These are phyloP conservation scores for Apiosordaria backusii DNA, from an alignment of 495 filamentous ascomycete species.

Conservation along the genomic window DNA sequence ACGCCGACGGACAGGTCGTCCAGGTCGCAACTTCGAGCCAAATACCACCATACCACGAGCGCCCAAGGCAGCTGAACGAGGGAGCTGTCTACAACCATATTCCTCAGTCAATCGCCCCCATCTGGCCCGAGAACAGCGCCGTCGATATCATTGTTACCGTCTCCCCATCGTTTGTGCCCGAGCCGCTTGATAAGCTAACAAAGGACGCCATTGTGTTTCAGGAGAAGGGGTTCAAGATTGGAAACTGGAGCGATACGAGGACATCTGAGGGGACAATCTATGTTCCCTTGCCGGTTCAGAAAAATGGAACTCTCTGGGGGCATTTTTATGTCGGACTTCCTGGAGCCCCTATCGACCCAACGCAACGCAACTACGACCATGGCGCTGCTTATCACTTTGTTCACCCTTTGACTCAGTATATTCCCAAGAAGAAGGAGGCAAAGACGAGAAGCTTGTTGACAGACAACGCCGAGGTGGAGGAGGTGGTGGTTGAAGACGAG, in stretches of 20 bases:
- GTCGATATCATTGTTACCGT: conserved; percentile 86
- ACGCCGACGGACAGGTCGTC: conserved; percentile 45
- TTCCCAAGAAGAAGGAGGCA: conserved; percentile 82
- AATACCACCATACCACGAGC: conserved; percentile 64
- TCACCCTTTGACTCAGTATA: conserved; percentile 81
- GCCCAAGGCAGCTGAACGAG: conserved; percentile 55
- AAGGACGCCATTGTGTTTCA: conserved; percentile 62
- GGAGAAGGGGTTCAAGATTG: conserved; percentile 78
- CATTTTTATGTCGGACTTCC: conserved; percentile 84
- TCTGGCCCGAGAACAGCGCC: conserved; percentile 75
- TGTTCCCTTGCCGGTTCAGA: conserved; percentile 75
- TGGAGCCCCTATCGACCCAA: conserved; percentile 72
- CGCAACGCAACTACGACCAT: conserved; percentile 63
- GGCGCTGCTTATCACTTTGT: conserved; percentile 76
- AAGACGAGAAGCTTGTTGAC: conserved; percentile 89
- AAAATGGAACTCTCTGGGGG: conserved; percentile 90
- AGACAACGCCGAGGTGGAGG: conserved; percentile 48
- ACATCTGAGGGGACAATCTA: conserved; percentile 71
- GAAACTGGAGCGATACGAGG: conserved; percentile 75
- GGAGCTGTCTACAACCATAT: conserved; percentile 66
- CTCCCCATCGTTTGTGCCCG: conserved; percentile 66
- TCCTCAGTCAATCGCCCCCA: conserved; percentile 75
- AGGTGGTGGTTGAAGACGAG: conserved; percentile 43
- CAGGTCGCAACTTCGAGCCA: conserved; percentile 43
- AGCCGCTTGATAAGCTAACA: conserved; percentile 57